A percentile compares a stretch with the other conserved stretches of the same genome.
Evolutionary conservation across 805 yeast species (phyloP).

Genomic region (Sungouiella thailandica): DNA sequence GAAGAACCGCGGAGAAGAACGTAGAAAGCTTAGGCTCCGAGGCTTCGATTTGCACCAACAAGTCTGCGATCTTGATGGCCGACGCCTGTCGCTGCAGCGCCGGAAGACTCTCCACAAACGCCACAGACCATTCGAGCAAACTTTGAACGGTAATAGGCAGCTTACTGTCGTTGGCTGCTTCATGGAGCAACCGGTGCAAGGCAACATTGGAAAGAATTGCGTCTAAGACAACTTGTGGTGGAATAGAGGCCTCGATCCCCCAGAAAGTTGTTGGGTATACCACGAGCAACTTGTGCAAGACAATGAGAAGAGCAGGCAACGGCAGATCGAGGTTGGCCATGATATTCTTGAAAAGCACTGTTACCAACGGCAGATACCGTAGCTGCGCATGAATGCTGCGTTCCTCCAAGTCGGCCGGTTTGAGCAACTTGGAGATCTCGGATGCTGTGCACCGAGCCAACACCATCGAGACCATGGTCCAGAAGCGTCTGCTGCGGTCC

Average conservation of each 20-base stretch:
- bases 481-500: conserved; percentile 39
- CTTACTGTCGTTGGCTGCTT: conserved; percentile 5
- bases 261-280: conserved; percentile 48
- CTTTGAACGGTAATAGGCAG: conserved; percentile 27
- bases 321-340: conserved; percentile 47
- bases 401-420: conserved; percentile 27
- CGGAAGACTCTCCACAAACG: conserved; percentile 40
- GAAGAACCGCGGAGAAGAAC: conserved; percentile 7
- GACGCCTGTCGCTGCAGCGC: conserved; percentile 49
- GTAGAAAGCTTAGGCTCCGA: conserved; percentile 1
- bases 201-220: conserved; percentile 52
- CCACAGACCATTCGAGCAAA: conserved; percentile 51
- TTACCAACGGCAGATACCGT: conserved; percentile 31
- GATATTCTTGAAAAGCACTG: conserved; percentile 46
- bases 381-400: conserved; percentile 26
- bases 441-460: conserved; percentile 19
- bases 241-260: conserved; percentile 49
- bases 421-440: conserved; percentile 18
- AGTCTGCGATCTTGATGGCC: conserved; percentile 47
- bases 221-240: conserved; percentile 54
- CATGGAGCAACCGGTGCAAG: conserved; percentile 33
- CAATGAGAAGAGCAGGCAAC: conserved; percentile 52
- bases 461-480: conserved; percentile 39
- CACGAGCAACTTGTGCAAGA: conserved; percentile 41
- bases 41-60: conserved; percentile 30